Conservation (phyloP, 2,329 filamentous ascomycete species). For the Ophiocordyceps camponoti-leonardi region DNA sequence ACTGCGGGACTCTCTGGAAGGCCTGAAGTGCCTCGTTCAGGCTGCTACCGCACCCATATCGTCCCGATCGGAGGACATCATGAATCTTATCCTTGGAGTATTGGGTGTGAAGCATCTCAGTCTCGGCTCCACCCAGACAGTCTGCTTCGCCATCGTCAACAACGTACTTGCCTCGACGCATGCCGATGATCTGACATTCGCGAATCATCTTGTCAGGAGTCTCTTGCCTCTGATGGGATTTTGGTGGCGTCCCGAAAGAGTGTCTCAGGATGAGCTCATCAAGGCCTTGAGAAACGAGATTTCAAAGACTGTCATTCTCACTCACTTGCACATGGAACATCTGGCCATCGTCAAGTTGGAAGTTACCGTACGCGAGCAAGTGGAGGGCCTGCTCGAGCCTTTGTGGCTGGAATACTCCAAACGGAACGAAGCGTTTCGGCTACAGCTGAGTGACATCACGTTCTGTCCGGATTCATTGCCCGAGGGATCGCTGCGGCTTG, state of each 20-base stretch:
- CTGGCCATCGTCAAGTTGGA: conserved; percentile 27
- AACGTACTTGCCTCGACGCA: conserved; percentile 46
- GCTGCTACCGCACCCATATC: conserved; percentile 51
- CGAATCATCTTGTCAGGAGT: conserved; percentile 38
- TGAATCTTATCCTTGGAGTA: conserved; percentile 39
- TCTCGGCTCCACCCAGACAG: conserved; percentile 47
- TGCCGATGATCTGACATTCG: conserved; percentile 49
- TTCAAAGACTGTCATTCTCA: conserved; percentile 51
- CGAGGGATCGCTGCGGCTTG: conserved; percentile 25
- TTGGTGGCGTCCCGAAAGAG: conserved; percentile 61
- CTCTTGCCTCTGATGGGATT: conserved; percentile 55
- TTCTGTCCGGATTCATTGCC: conserved; percentile 31
- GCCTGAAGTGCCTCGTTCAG: conserved; percentile 45
- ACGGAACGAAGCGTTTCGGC: conserved; percentile 49
- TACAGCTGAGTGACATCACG: conserved; percentile 63
- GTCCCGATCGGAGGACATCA: conserved; percentile 35
- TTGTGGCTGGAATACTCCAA: conserved; percentile 67
- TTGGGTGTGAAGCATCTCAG: conserved; percentile 40
- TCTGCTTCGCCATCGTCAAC: conserved; percentile 64
- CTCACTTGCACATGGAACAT: conserved; percentile 44
- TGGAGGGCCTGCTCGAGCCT: conserved; percentile 51
- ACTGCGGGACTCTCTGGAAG: conserved; percentile 32
- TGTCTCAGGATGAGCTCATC: conserved; percentile 41
- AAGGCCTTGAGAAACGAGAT: conserved; percentile 60
- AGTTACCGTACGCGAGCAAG: conserved; percentile 20